These are phyloP conservation scores for Phytophthora rubi DNA, from an alignment of 352 stramenopile species.

Conservation along the genomic window DNA sequence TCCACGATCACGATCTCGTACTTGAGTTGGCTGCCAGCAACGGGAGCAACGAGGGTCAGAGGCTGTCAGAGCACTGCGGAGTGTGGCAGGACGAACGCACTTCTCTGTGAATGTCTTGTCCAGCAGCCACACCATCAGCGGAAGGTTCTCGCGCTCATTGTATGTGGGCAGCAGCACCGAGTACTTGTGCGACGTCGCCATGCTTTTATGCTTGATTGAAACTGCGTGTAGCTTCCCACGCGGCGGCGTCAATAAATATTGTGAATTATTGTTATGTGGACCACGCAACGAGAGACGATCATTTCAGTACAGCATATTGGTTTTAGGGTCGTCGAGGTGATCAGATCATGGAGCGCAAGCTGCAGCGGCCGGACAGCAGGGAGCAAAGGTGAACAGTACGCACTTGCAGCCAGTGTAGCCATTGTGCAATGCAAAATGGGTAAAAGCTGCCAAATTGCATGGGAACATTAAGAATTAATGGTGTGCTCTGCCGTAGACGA, in stretches of 20 bases:
- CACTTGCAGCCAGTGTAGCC: too few species aligned
- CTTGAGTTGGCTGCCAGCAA: conserved; percentile 65
- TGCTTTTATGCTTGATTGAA: conserved; percentile 11
- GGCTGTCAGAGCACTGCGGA: conserved; percentile 2
- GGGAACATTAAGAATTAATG: background rate
- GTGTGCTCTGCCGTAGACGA: conserved; percentile 3
- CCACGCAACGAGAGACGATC: conserved; percentile 1
- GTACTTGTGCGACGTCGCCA: conserved; percentile 72
- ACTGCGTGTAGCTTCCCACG: conserved; percentile 17
- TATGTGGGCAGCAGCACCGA: conserved; percentile 98
- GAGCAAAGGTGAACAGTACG: conserved; percentile 22
- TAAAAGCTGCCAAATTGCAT: background rate
- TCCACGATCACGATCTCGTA: conserved; percentile 99
- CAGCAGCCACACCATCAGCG: conserved; percentile 97
- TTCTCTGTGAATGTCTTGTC: conserved; percentile 93
- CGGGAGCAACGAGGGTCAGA: background rate
- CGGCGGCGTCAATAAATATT: conserved; percentile 1
- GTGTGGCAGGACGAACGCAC: conserved; percentile 40
- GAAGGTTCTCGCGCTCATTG: conserved; percentile 98
- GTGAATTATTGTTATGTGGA: background rate
- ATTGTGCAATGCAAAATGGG: background rate
- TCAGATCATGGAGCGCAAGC: conserved; percentile 25
- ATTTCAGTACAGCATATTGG: conserved; percentile 4
- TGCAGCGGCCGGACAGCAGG: conserved; percentile 24
- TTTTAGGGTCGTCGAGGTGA: background rate